These are phyloP conservation scores for Nemania sp. DNA, from an alignment of 2,329 filamentous ascomycete species.

Conservation along the genomic window DNA sequence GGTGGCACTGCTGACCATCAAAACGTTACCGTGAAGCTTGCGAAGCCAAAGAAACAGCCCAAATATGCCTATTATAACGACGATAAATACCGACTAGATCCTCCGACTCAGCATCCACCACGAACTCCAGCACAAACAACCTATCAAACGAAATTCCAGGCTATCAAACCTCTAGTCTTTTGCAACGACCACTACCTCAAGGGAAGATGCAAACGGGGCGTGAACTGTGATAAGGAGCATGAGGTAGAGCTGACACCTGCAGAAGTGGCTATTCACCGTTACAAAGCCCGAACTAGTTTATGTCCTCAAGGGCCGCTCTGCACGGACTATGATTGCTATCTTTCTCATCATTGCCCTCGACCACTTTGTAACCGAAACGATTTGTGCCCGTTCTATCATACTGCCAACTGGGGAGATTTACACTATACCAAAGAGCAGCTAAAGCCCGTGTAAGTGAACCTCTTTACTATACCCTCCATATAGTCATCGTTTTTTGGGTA, in stretches of 20 bases:
- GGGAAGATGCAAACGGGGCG: conserved; percentile 48
- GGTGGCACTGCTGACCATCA: conserved; percentile 50
- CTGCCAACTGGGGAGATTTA: conserved; percentile 49
- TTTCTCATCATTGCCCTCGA: conserved; percentile 52
- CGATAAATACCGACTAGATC: conserved; percentile 50
- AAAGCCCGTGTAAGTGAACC: conserved; percentile 45
- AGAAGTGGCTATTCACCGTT: conserved; percentile 53
- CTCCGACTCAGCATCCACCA: conserved; percentile 50
- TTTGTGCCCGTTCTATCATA: conserved; percentile 48
- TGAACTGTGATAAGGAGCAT: conserved; percentile 51
- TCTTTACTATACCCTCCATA: background rate
- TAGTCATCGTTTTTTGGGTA: background rate
- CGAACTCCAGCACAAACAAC: conserved; percentile 48
- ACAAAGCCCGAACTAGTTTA: conserved; percentile 52
- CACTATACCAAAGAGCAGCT: conserved; percentile 50
- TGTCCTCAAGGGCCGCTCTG: conserved; percentile 51
- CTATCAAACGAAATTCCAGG: conserved; percentile 51
- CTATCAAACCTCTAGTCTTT: conserved; percentile 50
- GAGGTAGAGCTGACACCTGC: conserved; percentile 48
- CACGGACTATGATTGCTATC: conserved; percentile 52
- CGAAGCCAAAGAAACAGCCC: conserved; percentile 50
- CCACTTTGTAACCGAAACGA: conserved; percentile 45
- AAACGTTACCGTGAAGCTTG: conserved; percentile 51
- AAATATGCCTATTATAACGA: conserved; percentile 50
- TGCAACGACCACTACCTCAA: conserved; percentile 53